A percentile compares a stretch with the other conserved stretches of the same genome.
Conservation (phyloP, 306 rosid species). For the Fragaria vesca region DNA sequence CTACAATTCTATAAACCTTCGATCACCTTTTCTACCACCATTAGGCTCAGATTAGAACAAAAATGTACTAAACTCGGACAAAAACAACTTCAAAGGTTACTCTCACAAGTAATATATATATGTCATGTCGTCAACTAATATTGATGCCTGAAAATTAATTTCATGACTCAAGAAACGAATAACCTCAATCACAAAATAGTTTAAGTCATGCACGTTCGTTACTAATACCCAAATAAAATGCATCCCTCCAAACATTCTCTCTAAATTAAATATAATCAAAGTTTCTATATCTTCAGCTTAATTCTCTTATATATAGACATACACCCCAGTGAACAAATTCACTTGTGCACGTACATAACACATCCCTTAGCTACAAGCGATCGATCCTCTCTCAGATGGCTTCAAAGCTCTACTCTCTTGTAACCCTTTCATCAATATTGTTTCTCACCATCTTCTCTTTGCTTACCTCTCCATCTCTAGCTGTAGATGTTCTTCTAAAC, state of each 20-base stretch:
- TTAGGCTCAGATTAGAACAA: too few species aligned
- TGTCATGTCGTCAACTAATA: not conserved
- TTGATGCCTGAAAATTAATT: not conserved
- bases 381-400: slow-evolving; percentile 22
- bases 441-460: slow-evolving; percentile 15
- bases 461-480: slow-evolving; percentile 9
- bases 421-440: not conserved
- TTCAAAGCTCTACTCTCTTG: slow-evolving; percentile 14
- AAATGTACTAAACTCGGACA: too few species aligned
- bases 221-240: not conserved
- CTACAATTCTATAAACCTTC: not conserved
- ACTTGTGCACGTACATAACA: not conserved
- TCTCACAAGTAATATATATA: not conserved
- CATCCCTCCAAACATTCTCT: not conserved
- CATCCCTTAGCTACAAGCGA: not conserved
- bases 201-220: not conserved
- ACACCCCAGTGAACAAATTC: not conserved
- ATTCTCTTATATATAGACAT: not conserved
- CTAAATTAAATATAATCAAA: not conserved
- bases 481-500: slow-evolving; percentile 22
- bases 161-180: not conserved
- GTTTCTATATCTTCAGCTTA: not conserved
- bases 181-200: not conserved
- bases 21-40: not conserved
- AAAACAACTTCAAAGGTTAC: not conserved